Evolutionary conservation across 2,329 filamentous ascomycete species (phyloP).

Genomic region (Sporothrix euskadiensis): DNA sequence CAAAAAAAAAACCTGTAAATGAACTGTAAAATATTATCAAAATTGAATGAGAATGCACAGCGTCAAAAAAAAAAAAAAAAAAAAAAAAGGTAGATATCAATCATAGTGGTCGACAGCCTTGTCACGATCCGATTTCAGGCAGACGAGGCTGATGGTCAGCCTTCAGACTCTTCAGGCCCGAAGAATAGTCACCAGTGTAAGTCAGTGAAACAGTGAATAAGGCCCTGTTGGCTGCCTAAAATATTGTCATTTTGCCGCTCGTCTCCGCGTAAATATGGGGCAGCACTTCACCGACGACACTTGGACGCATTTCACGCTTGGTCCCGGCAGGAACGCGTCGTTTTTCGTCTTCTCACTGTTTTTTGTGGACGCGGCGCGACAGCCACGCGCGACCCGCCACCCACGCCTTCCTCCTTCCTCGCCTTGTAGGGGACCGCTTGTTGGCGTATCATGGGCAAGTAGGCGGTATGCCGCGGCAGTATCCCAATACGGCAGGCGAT

Average conservation of each 20-base stretch:
- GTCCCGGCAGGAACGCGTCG: not conserved
- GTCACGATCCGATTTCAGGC: not conserved
- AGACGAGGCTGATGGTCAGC: not conserved
- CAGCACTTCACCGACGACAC: not conserved
- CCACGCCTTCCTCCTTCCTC: not conserved
- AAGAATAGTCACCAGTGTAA: not conserved
- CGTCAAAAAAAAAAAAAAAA: not conserved
- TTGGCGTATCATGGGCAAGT: not conserved
- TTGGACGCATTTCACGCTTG: slow-evolving; percentile 10
- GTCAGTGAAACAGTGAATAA: not conserved
- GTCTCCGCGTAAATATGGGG: not conserved
- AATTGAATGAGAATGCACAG: not conserved
- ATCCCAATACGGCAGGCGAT: not conserved
- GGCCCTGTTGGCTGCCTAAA: not conserved
- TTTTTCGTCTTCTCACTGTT: not conserved
- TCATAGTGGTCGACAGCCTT: not conserved
- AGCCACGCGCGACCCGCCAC: not conserved
- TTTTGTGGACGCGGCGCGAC: slow-evolving; percentile 5
- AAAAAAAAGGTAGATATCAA: not conserved
- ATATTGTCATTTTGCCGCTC: too few species aligned
- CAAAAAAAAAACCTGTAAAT: not conserved
- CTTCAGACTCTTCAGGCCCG: not conserved
- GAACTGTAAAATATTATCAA: not conserved
- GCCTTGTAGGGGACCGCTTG: not conserved
- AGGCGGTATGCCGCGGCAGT: slow-evolving; percentile 19